Evolutionary conservation across 495 filamentous ascomycete species (phyloP).

Genomic region (Penicillium canariense): DNA sequence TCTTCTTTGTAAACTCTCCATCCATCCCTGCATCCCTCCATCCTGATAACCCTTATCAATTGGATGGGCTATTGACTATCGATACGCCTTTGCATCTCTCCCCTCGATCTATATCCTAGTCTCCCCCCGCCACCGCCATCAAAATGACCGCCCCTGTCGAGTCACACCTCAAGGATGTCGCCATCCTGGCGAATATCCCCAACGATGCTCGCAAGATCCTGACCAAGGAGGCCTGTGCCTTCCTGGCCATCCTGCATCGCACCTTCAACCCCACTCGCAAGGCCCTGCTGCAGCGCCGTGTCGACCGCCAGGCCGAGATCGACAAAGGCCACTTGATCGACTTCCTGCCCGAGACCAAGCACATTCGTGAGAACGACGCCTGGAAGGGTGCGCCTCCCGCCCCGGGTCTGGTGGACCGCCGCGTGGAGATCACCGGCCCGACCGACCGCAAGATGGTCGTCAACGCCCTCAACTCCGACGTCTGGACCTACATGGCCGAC

Average conservation of each 20-base stretch:
- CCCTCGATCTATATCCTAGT: background rate
- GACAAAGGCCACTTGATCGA: conserved; percentile 89
- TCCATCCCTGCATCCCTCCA: background rate
- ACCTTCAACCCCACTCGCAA: conserved; percentile 92
- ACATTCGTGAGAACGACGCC: conserved; percentile 89
- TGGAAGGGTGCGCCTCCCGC: conserved; percentile 96
- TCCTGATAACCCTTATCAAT: background rate
- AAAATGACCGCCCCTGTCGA: conserved; percentile 71
- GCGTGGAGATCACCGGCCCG: conserved; percentile 98
- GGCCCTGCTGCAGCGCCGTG: conserved; percentile 80
- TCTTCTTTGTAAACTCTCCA: background rate
- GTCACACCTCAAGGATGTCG: conserved; percentile 79
- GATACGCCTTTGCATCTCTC: background rate
- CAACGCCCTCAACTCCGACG: conserved; percentile 94
- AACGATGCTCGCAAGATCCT: conserved; percentile 86
- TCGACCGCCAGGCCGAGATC: conserved; percentile 86
- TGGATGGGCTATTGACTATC: conserved; percentile 2
- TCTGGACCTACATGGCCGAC: conserved; percentile 99
- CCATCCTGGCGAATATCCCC: conserved; percentile 73
- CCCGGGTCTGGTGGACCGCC: conserved; percentile 87
- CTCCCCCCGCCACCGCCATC: conserved; percentile 1
- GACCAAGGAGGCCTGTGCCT: conserved; percentile 85
- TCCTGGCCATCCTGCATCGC: conserved; percentile 90
- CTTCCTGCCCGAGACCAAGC: conserved; percentile 94
- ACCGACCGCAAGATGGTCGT: conserved; percentile 99